Evolutionary conservation across 345 rosid species (phyloP), one percentile per base, ranked within the genome.

Genomic region (Salix brachista): DNA sequence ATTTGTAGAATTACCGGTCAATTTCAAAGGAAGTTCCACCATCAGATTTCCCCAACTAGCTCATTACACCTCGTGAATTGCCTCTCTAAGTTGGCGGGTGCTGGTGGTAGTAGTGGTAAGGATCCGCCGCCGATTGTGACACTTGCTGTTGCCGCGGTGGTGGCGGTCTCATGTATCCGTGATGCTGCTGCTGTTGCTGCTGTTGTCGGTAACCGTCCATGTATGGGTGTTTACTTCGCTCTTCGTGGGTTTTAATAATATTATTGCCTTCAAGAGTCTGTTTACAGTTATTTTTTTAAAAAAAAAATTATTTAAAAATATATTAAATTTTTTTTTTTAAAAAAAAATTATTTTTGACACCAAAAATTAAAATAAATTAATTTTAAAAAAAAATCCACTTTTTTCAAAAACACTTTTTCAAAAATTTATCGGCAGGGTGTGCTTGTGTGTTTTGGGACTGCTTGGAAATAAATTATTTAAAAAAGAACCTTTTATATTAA

Each of bases 121-220:
- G 87, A 86, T 86, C 91, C 70, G 85, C 64, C 66, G 86, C 39
- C 13, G 87, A 78, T 23, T 85, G 88, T 2, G 81, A 81, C 62
- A 25, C 70, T 44, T 56, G 81, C 44, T 18, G 69, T 39, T 85
- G 82, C 17, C 73, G 85, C 54, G 86, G 50, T 32, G 32, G 80
- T 69, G 90, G 85, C 23, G 89, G 89, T 80, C 91, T 79, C 83
- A 85, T 79, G 85, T 80, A 85, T 67, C 84, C 70, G 62, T n/a
- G 62, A 56, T 72, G 77, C 41, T 88, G 89, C 66, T 80, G 93
- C 19, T 86, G 89, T 62, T 80, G 93, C 19, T 86, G 30, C 2
- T 28, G 30, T 2, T 28, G 94, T 19, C 83, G 92, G 83, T 85
- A 85, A 19, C 87, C 80, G 80, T 89, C 94, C 94, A 90, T 90